Base-by-base conservation (phyloP, 768 basidiomycete genomes). In the Tricholoma hemisulphureum region DNA sequence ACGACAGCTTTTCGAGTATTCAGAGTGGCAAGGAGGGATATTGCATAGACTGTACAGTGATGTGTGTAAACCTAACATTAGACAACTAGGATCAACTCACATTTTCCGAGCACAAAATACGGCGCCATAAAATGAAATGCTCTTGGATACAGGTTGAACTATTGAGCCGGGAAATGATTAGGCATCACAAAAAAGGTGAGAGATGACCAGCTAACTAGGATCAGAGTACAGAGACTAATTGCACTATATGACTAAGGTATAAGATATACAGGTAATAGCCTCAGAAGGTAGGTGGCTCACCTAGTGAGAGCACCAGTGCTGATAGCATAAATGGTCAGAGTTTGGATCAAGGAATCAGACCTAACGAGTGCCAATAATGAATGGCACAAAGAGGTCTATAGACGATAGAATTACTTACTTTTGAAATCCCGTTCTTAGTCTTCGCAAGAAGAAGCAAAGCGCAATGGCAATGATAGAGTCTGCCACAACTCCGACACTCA, bases 231-330 rank as follows among this genome's bases (percentile, higher is more conserved):
- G 11, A 52, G 20, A 29, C 51, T 24, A 18, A 53, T 26, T 6
- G 31, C 51, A 28, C 34, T 53, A 28, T 14, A 53, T 26, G 35
- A 1, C 1, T 5, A 45, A 5, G 41, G 43, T 13, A 13, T 14
- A 23, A 24, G 43, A 23, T 45, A 23, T 45, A 20, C 10, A 13
- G 11, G 11, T 2, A 24, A 43, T 21, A 4, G 5, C 14, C 23
- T 24, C 43, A 45, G 20, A 14, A 13, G 18, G 4, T 45, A 24
- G 21, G 21, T 45, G 11, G 23, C 43, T 24, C 43, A 79, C 85
- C 83, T 83, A 18, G 84, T 85, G 48, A 87, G 55, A 4, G 74
- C 71, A n/a, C 86, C 86, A 0, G 85, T 87, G 59, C 82, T 85
- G 34, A 88, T 71, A 11, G 86, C 84, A 57, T 86, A 86, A n/a